A percentile compares a stretch with the other conserved stretches of the same genome.
Evolutionary conservation across 1,284 basidiomycete genomes (phyloP).

Genomic region (Phlebopus sp.): DNA sequence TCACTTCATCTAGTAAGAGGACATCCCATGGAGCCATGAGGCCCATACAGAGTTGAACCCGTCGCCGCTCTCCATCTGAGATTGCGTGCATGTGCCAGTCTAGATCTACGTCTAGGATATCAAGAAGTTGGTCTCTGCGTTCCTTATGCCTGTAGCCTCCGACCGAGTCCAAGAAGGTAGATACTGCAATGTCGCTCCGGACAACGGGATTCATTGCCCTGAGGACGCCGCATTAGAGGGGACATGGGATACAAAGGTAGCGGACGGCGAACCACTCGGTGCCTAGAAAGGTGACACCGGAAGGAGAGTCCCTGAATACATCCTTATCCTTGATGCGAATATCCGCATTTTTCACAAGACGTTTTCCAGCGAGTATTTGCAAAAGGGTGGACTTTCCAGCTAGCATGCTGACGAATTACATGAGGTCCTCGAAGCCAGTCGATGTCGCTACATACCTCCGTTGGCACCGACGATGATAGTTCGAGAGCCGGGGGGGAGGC

Average conservation of each 20-base stretch:
- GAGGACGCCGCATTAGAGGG: conserved; percentile 4
- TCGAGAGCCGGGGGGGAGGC: conserved; percentile 70
- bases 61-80: conserved; percentile 91
- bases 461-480: conserved; percentile 90
- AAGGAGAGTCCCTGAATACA: conserved; percentile 75
- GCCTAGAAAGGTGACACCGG: conserved; percentile 87
- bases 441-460: conserved; percentile 56
- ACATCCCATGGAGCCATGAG: conserved; percentile 96
- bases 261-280: conserved; percentile 71
- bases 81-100: conserved; percentile 93
- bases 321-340: conserved; percentile 78
- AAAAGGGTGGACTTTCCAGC: conserved; percentile 96
- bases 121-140: conserved; percentile 80
- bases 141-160: conserved; percentile 94
- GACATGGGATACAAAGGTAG: not conserved
- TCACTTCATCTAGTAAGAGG: conserved; percentile 88
- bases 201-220: conserved; percentile 98
- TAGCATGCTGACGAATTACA: conserved; percentile 23
- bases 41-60: conserved; percentile 96
- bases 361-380: conserved; percentile 92
- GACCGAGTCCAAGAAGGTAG: conserved; percentile 90
- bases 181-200: conserved; percentile 85
- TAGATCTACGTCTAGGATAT: conserved; percentile 92
- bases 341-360: conserved; percentile 68
- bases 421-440: not conserved